Conservation (phyloP, 345 rosid species). For the Arabis alpina region DNA sequence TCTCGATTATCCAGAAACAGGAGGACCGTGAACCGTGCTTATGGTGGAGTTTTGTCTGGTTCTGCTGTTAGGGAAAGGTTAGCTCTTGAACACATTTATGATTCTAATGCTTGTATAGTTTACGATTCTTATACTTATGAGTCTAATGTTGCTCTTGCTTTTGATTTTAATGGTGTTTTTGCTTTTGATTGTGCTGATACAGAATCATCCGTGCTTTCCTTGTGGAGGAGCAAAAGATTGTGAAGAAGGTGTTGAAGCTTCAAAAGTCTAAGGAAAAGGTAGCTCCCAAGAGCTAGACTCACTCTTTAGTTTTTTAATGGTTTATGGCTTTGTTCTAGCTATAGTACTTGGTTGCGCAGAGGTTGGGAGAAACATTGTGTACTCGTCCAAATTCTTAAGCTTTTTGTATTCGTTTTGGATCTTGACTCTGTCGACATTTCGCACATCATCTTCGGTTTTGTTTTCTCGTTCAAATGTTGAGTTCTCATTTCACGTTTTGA, state of each 20-base stretch:
- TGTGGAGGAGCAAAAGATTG: slow-evolving; percentile 88
- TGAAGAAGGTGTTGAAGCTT: slow-evolving; percentile 77
- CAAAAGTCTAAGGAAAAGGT: slow-evolving; percentile 75
- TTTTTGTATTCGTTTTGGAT: slow-evolving; percentile 33
- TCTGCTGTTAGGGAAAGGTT: slow-evolving; percentile 91
- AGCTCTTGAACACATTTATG: background rate
- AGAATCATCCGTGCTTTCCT: slow-evolving; percentile 80
- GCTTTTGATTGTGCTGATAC: background rate
- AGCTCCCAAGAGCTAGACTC: slow-evolving; percentile 52
- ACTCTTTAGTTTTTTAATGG: slow-evolving; percentile 1
- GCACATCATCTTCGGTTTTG: slow-evolving; percentile 39
- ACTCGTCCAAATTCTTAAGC: slow-evolving; percentile 25
- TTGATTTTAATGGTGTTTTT: background rate
- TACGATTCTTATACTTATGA: background rate
- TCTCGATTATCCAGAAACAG: slow-evolving; percentile 76
- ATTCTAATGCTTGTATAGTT: background rate
- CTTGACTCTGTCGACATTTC: slow-evolving; percentile 43
- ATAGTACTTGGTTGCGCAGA: slow-evolving; percentile 39
- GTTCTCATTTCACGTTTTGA: background rate
- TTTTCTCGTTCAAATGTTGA: slow-evolving; percentile 23
- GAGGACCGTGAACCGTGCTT: slow-evolving; percentile 87
- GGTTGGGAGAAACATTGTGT: slow-evolving; percentile 25
- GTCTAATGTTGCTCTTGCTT: too few relatives aligned
- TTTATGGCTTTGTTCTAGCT: slow-evolving; percentile 38
- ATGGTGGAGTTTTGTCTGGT: slow-evolving; percentile 84